Base-by-base conservation (phyloP, 2,329 filamentous ascomycete species). In the Stagonosporopsis tanaceti region DNA sequence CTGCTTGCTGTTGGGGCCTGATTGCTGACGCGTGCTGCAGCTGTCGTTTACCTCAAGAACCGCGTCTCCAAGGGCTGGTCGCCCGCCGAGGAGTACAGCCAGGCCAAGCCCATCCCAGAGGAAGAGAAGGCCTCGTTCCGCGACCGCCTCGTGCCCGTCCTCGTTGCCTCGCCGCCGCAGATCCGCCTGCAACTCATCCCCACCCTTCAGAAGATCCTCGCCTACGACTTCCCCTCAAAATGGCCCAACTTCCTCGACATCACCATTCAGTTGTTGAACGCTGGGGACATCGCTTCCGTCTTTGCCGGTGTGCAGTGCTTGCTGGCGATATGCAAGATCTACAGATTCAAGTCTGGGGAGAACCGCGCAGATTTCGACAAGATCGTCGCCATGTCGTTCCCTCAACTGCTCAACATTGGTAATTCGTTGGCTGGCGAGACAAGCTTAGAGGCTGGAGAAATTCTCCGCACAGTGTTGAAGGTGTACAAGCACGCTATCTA, bases 401-500 rank as follows among this genome's bases (percentile, higher is more conserved):
- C 95, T 20, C 88, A 93, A 63, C 82, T 98, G 62, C 82, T 98
- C 66, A 84, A 85, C 61, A 95, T 99, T 71, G 96, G 93, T 68
- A 93, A 92, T 73, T 90, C 91, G 76, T 81, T 98, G 69, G 90
- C 97, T 42, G 89, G 92, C 66, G 93, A 98, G 80, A 91, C 91
- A 73, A 97, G 92, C 74, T 83, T 96, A 67, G 95, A 99, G 79
- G 95, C 94, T 17, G 94, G 92, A 58, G 95, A 98, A 81, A 98
- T 99, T 91, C 83, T 99, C 67, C 91, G 96, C 74, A 89, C 96
- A 57, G 92, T 96, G 53, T 85, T 99, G 72, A 99, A 99, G 82
- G 89, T 93, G 35, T 99, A 96, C 80, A 99, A 99, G 81, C 94
- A 99, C 80, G 93, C 95, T 45, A 96, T 96, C 71, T 99, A 96